Evolutionary conservation across 164 flowering plant genomes (phyloP).

Genomic region (Vitis amurensis): DNA sequence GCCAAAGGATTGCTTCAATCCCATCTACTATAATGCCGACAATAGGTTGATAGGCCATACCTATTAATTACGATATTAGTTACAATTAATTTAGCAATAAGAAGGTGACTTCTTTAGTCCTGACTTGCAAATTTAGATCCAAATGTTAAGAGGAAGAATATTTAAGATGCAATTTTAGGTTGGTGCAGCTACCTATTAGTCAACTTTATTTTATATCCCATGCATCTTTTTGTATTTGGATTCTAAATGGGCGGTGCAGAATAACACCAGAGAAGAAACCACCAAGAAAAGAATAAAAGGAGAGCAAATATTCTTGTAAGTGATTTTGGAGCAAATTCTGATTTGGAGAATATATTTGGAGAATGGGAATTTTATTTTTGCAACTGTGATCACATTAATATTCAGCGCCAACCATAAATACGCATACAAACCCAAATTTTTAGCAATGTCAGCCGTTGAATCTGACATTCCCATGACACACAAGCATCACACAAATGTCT

Average conservation of each 20-base stretch:
- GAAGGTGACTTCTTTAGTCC: too few species aligned
- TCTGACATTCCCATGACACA: too few species aligned
- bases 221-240: slow-evolving; percentile 1
- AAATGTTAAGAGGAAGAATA: too few species aligned
- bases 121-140: too few species aligned
- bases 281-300: background rate
- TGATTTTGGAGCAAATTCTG: slow-evolving; percentile 10
- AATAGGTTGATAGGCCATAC: too few species aligned
- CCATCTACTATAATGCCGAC: too few species aligned
- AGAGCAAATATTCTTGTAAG: slow-evolving; percentile 7
- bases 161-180: too few species aligned
- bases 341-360: slow-evolving; percentile 21
- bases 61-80: too few species aligned
- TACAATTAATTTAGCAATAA: too few species aligned
- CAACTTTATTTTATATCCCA: background rate
- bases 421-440: too few species aligned
- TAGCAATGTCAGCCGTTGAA: too few species aligned
- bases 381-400: background rate
- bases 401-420: background rate
- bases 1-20: too few species aligned
- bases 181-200: slow-evolving; percentile 1
- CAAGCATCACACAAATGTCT: background rate
- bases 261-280: slow-evolving; percentile 16
- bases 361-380: slow-evolving; percentile 3
- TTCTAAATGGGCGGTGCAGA: slow-evolving; percentile 4